Conservation (phyloP, 495 filamentous ascomycete species). For the Neurospora sp. region DNA sequence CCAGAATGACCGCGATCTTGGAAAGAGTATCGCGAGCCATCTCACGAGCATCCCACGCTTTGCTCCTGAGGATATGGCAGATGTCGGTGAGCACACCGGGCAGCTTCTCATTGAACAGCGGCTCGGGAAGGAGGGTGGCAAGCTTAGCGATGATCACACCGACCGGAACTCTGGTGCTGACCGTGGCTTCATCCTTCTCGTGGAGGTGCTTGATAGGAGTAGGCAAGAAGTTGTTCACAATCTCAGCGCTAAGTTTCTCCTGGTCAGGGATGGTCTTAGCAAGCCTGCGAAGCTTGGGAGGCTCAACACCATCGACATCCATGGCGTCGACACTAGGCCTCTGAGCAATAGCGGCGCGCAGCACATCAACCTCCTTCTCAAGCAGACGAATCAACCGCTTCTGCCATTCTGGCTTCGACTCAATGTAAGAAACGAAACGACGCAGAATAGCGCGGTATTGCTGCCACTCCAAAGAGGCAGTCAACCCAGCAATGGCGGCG, state of each 20-base stretch:
- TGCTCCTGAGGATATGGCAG: conserved; percentile 82
- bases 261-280: conserved; percentile 56
- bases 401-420: conserved; percentile 70
- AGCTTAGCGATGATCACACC: conserved; percentile 81
- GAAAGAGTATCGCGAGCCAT: conserved; percentile 80
- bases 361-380: conserved; percentile 66
- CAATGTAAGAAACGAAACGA: conserved; percentile 69
- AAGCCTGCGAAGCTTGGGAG: conserved; percentile 32
- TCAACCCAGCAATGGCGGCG: conserved; percentile 60
- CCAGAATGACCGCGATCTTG: conserved; percentile 68
- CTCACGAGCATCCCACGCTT: conserved; percentile 79
- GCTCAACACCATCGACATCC: conserved; percentile 27
- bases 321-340: conserved; percentile 30
- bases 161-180: conserved; percentile 82
- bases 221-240: conserved; percentile 66
- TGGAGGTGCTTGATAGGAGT: conserved; percentile 72
- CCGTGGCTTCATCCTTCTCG: conserved; percentile 84
- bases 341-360: conserved; percentile 42
- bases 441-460: conserved; percentile 76
- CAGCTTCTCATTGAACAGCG: conserved; percentile 59
- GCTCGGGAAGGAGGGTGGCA: conserved; percentile 63
- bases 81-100: conserved; percentile 83
- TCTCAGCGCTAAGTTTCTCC: conserved; percentile 61
- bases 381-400: conserved; percentile 79
- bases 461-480: conserved; percentile 75